These are phyloP conservation scores for Colletotrichum sp. DNA, from an alignment of 2,329 filamentous ascomycete genomes.

Conservation along the genomic window DNA sequence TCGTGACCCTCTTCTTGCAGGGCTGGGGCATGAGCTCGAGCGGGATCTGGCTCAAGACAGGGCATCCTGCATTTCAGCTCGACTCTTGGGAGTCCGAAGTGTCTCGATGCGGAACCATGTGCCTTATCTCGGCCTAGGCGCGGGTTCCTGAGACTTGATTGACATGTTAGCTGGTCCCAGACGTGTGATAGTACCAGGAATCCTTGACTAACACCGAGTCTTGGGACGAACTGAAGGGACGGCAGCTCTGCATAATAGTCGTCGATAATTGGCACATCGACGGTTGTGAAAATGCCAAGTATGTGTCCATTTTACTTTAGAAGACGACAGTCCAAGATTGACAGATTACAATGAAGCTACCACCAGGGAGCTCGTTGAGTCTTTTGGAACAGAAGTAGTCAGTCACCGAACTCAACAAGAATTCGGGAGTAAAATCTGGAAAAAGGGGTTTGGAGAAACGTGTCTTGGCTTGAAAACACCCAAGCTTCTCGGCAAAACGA, in stretches of 20 bases:
- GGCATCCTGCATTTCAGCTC: neutral
- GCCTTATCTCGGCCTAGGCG: neutral
- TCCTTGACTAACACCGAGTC: neutral
- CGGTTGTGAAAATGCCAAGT: neutral
- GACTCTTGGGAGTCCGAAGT: neutral
- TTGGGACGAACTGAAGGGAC: neutral
- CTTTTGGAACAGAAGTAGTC: neutral
- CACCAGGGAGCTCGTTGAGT: neutral
- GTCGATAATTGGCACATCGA: neutral
- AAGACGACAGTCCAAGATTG: neutral
- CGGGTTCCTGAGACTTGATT: neutral
- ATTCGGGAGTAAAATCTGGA: neutral
- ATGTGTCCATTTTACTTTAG: neutral
- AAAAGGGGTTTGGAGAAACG: neutral
- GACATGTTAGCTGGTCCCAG: neutral
- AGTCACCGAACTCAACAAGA: neutral
- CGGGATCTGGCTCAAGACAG: neutral
- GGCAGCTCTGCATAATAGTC: neutral
- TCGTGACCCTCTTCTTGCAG: neutral
- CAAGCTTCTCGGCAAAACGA: neutral
- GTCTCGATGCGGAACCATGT: neutral
- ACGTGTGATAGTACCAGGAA: neutral
- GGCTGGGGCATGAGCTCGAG: neutral
- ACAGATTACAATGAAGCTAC: neutral
- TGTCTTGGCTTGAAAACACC: neutral